phyloP scores from a whole-genome alignment of 2,329 filamentous ascomycete genomes.

The Pseudocercospora musae region DNA sequence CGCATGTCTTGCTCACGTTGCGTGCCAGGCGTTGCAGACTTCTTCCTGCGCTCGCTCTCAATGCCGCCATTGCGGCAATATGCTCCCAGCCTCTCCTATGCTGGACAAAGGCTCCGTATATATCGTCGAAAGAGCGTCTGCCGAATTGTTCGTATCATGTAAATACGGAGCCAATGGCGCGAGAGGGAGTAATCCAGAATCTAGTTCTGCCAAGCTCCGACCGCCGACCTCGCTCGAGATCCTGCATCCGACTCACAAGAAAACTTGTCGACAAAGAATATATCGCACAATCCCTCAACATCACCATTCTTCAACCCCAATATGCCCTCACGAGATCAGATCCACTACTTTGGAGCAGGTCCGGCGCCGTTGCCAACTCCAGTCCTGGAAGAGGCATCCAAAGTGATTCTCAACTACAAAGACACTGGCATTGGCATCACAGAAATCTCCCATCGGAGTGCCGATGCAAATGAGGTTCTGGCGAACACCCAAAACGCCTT shows the following conservation, averaged over 20 bases:
- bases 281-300: background rate
- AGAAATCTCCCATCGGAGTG: slow-evolving; percentile 86
- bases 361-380: slow-evolving; percentile 80
- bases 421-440: slow-evolving; percentile 78
- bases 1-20: slow-evolving; percentile 16
- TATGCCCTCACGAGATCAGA: slow-evolving; percentile 71
- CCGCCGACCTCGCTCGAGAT: background rate
- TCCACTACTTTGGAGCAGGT: slow-evolving; percentile 86
- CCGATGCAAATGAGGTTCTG: slow-evolving; percentile 73
- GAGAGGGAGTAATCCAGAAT: slow-evolving; percentile 10
- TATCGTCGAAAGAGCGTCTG: background rate
- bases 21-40: slow-evolving; percentile 22
- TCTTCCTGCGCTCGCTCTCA: slow-evolving; percentile 20
- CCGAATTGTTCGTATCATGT: background rate
- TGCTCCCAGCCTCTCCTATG: background rate
- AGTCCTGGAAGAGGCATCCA: slow-evolving; percentile 72
- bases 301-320: background rate
- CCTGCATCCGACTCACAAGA: background rate
- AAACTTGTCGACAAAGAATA: background rate
- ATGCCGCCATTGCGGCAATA: slow-evolving; percentile 18
- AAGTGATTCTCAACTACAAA: slow-evolving; percentile 77
- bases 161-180: slow-evolving; percentile 16
- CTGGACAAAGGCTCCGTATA: background rate
- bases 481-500: slow-evolving; percentile 74
- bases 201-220: background rate